phyloP scores from a whole-genome alignment of 148 eudicot species.

The Pouteria glomerata region DNA sequence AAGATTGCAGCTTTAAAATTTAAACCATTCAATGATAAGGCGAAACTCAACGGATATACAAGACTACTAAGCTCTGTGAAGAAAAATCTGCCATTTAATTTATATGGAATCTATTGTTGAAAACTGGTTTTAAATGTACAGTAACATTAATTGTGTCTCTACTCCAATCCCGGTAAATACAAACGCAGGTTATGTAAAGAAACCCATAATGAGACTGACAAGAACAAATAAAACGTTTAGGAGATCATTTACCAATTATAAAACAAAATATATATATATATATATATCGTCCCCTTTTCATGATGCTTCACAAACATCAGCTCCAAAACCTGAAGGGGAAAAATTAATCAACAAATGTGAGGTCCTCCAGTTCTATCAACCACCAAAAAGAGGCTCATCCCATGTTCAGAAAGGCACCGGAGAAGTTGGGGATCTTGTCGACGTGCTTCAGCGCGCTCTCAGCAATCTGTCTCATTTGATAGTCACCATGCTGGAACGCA shows the following conservation, averaged over 20 bases:
- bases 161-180: slow-evolving; percentile 1
- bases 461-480: slow-evolving; percentile 76
- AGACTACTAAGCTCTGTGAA: no score
- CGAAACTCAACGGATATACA: no score
- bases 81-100: no score
- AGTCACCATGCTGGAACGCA: slow-evolving; percentile 81
- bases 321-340: neutral
- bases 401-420: slow-evolving; percentile 74
- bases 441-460: slow-evolving; percentile 82
- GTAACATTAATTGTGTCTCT: no score
- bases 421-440: slow-evolving; percentile 87
- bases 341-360: neutral
- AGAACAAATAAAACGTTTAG: slow-evolving; percentile 11
- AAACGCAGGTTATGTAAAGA: slow-evolving; percentile 5
- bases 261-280: no score
- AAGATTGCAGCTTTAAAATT: no score
- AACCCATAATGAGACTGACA: slow-evolving; percentile 5
- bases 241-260: slow-evolving; percentile 15
- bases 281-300: no score
- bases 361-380: neutral
- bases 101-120: no score
- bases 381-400: slow-evolving; percentile 17
- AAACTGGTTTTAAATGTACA: slow-evolving; percentile 11
- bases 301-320: slow-evolving; percentile 8
- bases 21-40: no score